phyloP scores from a whole-genome alignment of 192 early-diverging fungal genomes.

The Coemansia umbellata region DNA sequence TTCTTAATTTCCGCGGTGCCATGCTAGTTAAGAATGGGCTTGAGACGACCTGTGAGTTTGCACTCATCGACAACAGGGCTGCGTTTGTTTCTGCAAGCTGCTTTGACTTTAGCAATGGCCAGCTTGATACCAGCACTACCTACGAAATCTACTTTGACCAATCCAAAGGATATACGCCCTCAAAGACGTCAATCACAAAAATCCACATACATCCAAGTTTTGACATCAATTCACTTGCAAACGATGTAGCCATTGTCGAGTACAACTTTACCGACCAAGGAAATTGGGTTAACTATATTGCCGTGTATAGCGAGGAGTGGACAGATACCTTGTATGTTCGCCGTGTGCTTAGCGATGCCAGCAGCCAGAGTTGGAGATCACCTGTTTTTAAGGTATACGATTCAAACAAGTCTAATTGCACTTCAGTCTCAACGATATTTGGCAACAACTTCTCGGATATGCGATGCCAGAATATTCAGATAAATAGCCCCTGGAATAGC shows the following conservation, averaged over 20 bases:
- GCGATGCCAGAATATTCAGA: conserved; percentile 9
- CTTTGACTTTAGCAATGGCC: conserved; percentile 2
- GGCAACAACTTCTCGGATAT: conserved; percentile 6
- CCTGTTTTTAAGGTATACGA: conserved; percentile 1
- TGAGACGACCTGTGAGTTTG: background rate
- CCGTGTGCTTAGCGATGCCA: background rate
- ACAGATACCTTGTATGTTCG: conserved; percentile 9
- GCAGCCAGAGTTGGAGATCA: conserved; percentile 1
- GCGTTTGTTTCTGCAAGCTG: background rate
- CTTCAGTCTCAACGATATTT: conserved; percentile 5
- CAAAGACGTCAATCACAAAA: no score
- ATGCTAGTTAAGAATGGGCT: background rate
- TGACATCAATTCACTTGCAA: conserved; percentile 14
- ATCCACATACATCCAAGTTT: conserved; percentile 19
- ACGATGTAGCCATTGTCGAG: conserved; percentile 23
- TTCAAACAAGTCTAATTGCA: background rate
- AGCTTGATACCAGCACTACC: background rate
- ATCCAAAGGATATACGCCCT: conserved; percentile 1
- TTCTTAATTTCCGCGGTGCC: conserved; percentile 5
- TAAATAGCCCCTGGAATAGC: background rate
- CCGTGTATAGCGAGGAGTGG: conserved; percentile 22
- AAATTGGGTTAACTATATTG: conserved; percentile 19
- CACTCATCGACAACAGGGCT: background rate
- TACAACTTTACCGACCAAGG: background rate
- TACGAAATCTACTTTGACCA: background rate